These are phyloP conservation scores for Penicillium sp. DNA, from an alignment of 2,329 filamentous ascomycete species.

Conservation along the genomic window DNA sequence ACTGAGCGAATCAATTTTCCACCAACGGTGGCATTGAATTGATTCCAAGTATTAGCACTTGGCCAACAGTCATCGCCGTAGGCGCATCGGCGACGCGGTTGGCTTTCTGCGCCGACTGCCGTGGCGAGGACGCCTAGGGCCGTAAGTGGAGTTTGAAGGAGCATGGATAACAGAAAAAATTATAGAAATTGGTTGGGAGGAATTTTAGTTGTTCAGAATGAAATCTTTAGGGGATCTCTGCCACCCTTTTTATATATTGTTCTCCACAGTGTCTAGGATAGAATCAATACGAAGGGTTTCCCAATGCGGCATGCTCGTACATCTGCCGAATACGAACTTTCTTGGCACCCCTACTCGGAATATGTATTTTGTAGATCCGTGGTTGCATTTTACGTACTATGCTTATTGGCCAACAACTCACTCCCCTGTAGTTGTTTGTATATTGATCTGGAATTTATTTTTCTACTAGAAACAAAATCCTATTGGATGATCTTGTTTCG, in stretches of 20 bases:
- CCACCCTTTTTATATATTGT: background rate
- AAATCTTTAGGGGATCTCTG: too few relatives aligned
- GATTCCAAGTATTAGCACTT: background rate
- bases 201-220: too few relatives aligned
- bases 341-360: background rate
- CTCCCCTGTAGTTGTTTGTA: too few relatives aligned
- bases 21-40: background rate
- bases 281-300: background rate
- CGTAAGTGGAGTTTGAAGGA: background rate
- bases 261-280: too few relatives aligned
- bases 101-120: background rate
- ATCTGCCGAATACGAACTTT: background rate
- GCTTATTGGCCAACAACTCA: background rate
- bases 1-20: slow-evolving; percentile 2
- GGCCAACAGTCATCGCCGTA: background rate
- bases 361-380: background rate
- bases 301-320: background rate
- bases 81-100: background rate
- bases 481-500: too few relatives aligned
- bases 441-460: too few relatives aligned
- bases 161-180: background rate
- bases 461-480: too few relatives aligned
- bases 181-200: background rate
- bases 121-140: background rate
- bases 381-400: background rate